These are phyloP conservation scores for Stachybotrys elegans DNA, from an alignment of 2,329 filamentous ascomycete species.

Conservation along the genomic window DNA sequence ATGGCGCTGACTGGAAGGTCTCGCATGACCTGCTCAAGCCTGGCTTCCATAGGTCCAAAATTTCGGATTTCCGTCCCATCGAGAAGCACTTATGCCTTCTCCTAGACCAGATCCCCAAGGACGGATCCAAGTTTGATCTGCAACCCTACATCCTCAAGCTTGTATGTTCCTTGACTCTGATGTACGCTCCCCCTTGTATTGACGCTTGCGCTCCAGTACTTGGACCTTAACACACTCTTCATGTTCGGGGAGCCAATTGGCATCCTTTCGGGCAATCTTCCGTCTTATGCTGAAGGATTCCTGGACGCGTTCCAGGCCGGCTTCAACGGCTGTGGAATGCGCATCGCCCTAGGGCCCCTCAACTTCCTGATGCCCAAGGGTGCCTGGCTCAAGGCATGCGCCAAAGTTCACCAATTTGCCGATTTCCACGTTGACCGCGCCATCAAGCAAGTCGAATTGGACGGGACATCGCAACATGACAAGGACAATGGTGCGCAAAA, in stretches of 20 bases:
- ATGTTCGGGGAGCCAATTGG: neutral
- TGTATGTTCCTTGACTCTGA: neutral
- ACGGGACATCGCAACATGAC: neutral
- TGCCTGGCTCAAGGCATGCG: neutral
- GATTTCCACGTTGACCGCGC: neutral
- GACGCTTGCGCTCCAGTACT: neutral
- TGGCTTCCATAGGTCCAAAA: constrained; percentile 1
- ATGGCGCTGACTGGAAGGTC: neutral
- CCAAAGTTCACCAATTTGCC: neutral
- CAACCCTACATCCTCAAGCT: constrained; percentile 1
- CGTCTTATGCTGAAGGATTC: neutral
- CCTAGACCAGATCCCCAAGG: neutral
- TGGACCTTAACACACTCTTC: neutral
- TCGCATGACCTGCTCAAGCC: neutral
- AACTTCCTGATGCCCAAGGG: neutral
- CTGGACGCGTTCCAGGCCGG: neutral
- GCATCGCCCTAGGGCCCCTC: constrained; percentile 1
- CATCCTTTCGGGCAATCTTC: neutral
- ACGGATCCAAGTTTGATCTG: constrained; percentile 1
- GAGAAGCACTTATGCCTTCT: neutral
- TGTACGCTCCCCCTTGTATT: neutral
- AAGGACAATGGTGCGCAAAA: neutral
- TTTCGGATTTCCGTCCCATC: neutral
- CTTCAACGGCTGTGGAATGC: constrained; percentile 1
- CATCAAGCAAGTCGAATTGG: neutral